Base-by-base conservation (phyloP, 2,329 filamentous ascomycete species). In the Fusarium lyarnte region DNA sequence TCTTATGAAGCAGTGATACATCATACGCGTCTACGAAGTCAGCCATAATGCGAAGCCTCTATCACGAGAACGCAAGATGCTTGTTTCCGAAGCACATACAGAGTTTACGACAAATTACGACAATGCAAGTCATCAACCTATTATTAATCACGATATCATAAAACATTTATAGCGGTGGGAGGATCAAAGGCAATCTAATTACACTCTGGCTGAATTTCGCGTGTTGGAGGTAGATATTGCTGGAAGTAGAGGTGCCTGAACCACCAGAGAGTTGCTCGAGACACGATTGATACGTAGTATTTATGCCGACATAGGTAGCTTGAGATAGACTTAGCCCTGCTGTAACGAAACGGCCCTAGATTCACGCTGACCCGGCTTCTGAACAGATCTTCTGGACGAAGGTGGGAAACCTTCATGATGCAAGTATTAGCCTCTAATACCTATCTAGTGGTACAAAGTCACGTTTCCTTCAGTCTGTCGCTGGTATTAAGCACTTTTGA, bases 401-500 rank as follows among this genome's bases (percentile, higher is more conserved):
- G 45, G 36, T 70, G 67, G 74, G 69, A 72, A 62, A 69, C 58
- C 66, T 73, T 74, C 60, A 75, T 74, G 70, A 70, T 76, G 68
- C 64, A 68, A 76, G 68, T 66, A 73, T 73, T 69, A 69, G 57
- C 68, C 68, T 70, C 76, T 66, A 70, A 64, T 52, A 65, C 72
- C 69, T 69, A 66, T 75, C 73, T 84, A 81, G 77, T 81, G 76
- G 76, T 84, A 84, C 81, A 84, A 66, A 74, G 63, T 73, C 76
- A 75, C 72, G 69, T 76, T 74, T 73, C 72, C 68, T 68, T 69
- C 64, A 66, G 64, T 72, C 52, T 53, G 38, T 57, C 33, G 60
- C 51, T 55, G 52, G 53, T 21, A 29, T 85, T 80, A 92, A 77
- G 90, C 87, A 76, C 86, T 83, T 82, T 88, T 89, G 41, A 92